Conservation (phyloP, 768 basidiomycete species). For the Sutorius australiensis region DNA sequence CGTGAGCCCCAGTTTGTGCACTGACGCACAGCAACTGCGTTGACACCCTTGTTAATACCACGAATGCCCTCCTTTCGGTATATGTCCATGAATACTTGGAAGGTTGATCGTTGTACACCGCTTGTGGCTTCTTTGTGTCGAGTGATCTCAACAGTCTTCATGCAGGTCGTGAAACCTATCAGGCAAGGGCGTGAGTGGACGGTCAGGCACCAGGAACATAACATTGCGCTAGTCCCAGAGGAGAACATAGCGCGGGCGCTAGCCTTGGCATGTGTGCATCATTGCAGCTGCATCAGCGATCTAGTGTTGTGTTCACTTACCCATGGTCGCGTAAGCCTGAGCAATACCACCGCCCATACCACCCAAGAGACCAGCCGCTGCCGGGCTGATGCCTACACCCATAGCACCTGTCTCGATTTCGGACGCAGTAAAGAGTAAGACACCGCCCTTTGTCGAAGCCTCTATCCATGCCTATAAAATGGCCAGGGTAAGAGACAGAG, state of each 20-base stretch:
- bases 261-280: slow-evolving; percentile 20
- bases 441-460: slow-evolving; percentile 96
- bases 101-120: slow-evolving; percentile 88
- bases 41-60: slow-evolving; percentile 99
- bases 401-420: slow-evolving; percentile 80
- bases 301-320: slow-evolving; percentile 45
- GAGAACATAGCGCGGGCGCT: slow-evolving; percentile 17
- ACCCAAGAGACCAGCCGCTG: slow-evolving; percentile 82
- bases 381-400: slow-evolving; percentile 70
- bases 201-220: not conserved
- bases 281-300: slow-evolving; percentile 8
- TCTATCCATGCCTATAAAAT: slow-evolving; percentile 91
- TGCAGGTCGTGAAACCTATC: slow-evolving; percentile 95
- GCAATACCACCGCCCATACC: slow-evolving; percentile 98
- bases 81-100: slow-evolving; percentile 93
- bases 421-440: slow-evolving; percentile 92
- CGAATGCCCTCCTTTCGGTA: slow-evolving; percentile 89
- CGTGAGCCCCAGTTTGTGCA: slow-evolving; percentile 93
- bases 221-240: slow-evolving; percentile 7
- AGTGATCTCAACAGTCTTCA: slow-evolving; percentile 99
- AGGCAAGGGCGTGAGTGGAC: slow-evolving; percentile 10
- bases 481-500: not conserved
- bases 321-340: slow-evolving; percentile 99
- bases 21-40: slow-evolving; percentile 88
- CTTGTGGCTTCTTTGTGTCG: slow-evolving; percentile 85